These are phyloP conservation scores for Kwoniella botswanensis DNA, from an alignment of 768 basidiomycete species.

Conservation along the genomic window DNA sequence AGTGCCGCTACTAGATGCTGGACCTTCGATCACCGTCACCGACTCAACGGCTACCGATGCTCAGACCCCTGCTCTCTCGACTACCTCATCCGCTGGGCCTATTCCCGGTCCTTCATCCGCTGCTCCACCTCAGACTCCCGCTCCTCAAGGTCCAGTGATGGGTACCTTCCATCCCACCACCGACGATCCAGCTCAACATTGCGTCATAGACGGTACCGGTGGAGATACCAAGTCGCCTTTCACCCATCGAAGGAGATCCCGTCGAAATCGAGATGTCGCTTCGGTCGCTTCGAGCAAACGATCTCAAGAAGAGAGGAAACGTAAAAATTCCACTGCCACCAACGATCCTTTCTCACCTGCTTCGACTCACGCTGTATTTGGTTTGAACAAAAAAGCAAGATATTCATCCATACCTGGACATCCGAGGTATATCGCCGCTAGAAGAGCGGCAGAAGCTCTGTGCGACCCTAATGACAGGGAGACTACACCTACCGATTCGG, in stretches of 20 bases:
- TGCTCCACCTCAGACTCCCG: conserved; percentile 17
- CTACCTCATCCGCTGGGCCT: conserved; percentile 22
- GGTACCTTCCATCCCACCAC: conserved; percentile 51
- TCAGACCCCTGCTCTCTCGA: conserved; percentile 30
- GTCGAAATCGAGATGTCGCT: conserved; percentile 34
- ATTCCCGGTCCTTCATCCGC: conserved; percentile 14
- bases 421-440: conserved; percentile 46
- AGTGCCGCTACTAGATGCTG: conserved; percentile 17
- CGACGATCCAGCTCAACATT: conserved; percentile 47
- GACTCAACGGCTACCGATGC: conserved; percentile 27
- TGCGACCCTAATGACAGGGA: conserved; percentile 31
- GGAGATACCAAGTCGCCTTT: conserved; percentile 50
- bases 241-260: conserved; percentile 43
- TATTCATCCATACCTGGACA: conserved; percentile 55
- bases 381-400: conserved; percentile 33
- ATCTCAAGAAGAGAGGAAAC: conserved; percentile 26
- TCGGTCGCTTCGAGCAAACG: conserved; percentile 23
- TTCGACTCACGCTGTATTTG: conserved; percentile 10
- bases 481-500: conserved; percentile 35
- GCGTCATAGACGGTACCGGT: conserved; percentile 49
- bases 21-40: conserved; percentile 42
- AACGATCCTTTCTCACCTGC: conserved; percentile 39
- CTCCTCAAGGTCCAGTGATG: conserved; percentile 41
- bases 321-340: conserved; percentile 26
- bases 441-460: conserved; percentile 34